Evolutionary conservation across 1,284 basidiomycete genomes (phyloP), one percentile per base, ranked within the genome.

Genomic region (Irpex sp.): DNA sequence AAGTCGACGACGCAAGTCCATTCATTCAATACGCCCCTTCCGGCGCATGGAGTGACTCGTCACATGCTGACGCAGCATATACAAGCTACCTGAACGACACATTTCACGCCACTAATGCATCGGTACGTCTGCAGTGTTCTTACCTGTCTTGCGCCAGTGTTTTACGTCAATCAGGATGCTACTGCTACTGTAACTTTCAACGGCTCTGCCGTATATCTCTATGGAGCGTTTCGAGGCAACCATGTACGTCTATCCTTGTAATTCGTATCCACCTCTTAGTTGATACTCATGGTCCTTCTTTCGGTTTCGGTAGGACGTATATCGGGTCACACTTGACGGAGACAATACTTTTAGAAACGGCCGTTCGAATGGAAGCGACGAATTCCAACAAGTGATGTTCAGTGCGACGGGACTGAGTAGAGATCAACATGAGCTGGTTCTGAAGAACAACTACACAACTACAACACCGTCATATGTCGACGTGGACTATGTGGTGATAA

Each of bases 171-270:
- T 15, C 31, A 58, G 61, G 61, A 58, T 7, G 61, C 64, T 8
- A 58, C 61, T 2, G 61, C 58, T 0, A 48, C 51, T 9, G 17
- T 65, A 26, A 58, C 48, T 7, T 65, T 65, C 58, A 65, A 62
- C 36, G 64, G 61, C 1, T 65, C 64, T 13, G 64, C 61, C 9
- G 55, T 65, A 4, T 65, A 65, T 37, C 40, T 60, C 48, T 55
- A 49, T 6, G 64, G 64, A 13, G 61, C 64, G 4, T 56, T 58
- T 13, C 38, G 64, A 19, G 9, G 44, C n/a, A 65, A 65, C 31
- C 64, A 65, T 31, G 64, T 65, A 57, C 37, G 61, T 36, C n/a
- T 6, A 44, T 44, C 49, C 5, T 17, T 51, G 7, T 6, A n/a
- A 26, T 26, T 21, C 19, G 13, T 51, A 8, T 19, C 40, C 15